Percentiles rank a stretch among this genome's conserved stretches.
These are phyloP conservation scores for Salix udensis DNA, from an alignment of 345 rosid genomes.

Conservation along the genomic window DNA sequence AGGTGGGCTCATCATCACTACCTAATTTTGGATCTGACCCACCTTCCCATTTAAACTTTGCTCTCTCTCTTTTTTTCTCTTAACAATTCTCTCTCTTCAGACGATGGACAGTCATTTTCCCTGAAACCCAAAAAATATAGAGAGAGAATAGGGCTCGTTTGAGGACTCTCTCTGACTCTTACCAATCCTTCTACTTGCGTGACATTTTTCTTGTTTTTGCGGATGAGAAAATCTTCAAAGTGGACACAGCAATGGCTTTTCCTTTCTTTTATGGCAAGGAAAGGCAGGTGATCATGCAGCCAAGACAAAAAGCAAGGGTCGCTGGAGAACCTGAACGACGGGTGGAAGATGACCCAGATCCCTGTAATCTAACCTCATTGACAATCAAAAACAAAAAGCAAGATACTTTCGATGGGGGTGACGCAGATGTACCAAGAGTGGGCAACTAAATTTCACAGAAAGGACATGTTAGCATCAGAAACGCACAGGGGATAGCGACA, in stretches of 20 bases:
- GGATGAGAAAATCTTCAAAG: too few relatives aligned
- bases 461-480: conserved; percentile 5
- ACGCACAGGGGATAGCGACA: background rate
- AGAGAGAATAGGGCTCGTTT: too few relatives aligned
- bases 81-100: background rate
- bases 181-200: too few relatives aligned
- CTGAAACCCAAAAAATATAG: background rate
- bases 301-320: background rate
- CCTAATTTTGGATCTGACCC: too few relatives aligned
- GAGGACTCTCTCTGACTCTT: background rate
- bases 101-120: background rate
- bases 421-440: background rate
- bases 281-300: background rate
- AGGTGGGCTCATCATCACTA: background rate
- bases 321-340: background rate
- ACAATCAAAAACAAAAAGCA: background rate
- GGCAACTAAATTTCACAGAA: background rate
- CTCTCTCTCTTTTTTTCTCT: background rate
- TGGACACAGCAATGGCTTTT: background rate
- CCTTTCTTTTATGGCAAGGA: background rate
- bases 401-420: background rate
- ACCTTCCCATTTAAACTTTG: background rate
- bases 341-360: background rate
- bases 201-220: too few relatives aligned
- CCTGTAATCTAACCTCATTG: background rate